Evolutionary conservation across 371 early-diverging fungal genomes (phyloP), one percentile per base, ranked within the genome.

Genomic region (Apophysomyces sp.): DNA sequence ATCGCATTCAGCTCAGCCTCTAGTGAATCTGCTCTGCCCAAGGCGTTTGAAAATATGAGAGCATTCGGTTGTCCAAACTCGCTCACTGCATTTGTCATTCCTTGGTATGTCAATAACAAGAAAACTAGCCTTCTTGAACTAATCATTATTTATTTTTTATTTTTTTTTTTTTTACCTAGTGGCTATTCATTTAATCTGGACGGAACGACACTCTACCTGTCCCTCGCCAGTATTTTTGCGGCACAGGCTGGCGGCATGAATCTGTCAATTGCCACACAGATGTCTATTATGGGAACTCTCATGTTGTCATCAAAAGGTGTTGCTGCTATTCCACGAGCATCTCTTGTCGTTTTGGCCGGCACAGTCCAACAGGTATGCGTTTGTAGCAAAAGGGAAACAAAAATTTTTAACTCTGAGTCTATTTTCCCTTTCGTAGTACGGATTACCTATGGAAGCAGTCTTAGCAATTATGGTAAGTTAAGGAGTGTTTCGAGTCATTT

Each of bases 1-100:
- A 84, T 93, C 67, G 92, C 92, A n/a, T 93, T 91, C 66, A 86
- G 90, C 59, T 90, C 92, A n/a, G 91, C 93, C 15, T 90, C 91
- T 9, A 90, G 90, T 55, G 93, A 93, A 70, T 88, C 92, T 18
- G 92, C 91, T 5, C 73, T 93, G 11, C 90, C 90, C 13, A 77
- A 81, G 49, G 93, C 91, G 18, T 85, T 93, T 79, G 87, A 90
- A 68, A 79, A 77, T 57, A 85, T 93, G 80, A 81, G 87, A 37
- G 81, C 62, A 1, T 89, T 90, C 67, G 93, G 93, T n/a, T 86
- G 88, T 62, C 81, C 90, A 7, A 82, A 83, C 34, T 72, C 87
- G 39, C 82, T 92, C 40, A 88, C 86, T 11, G 86, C 85, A 7
- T 93, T 90, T 66, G 91, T 90, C 28, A 84, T 92, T 60, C 90